Evolutionary conservation across 2,329 filamentous ascomycete species (phyloP).

Genomic region (Fusarium denticulatum): DNA sequence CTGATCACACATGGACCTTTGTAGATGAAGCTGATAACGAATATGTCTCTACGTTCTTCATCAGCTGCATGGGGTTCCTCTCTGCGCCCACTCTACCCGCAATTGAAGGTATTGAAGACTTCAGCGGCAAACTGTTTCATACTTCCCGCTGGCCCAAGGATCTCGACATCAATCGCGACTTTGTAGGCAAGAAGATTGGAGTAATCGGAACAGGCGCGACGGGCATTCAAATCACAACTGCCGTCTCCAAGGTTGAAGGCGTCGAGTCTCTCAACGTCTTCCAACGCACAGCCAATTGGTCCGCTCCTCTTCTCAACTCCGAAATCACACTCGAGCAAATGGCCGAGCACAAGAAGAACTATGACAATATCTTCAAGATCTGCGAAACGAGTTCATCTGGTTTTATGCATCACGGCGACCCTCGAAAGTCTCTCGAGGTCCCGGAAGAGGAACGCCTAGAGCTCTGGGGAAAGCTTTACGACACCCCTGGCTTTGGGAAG

Average conservation of each 20-base stretch:
- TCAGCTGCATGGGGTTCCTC: conserved; percentile 27
- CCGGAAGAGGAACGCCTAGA: conserved; percentile 2
- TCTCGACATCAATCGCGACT: background rate
- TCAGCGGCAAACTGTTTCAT: conserved; percentile 18
- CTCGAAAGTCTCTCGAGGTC: conserved; percentile 24
- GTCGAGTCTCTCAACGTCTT: conserved; percentile 49
- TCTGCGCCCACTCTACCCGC: conserved; percentile 25
- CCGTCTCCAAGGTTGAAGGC: conserved; percentile 33
- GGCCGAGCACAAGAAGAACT: conserved; percentile 16
- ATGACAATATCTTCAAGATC: conserved; percentile 19
- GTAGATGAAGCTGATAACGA: background rate
- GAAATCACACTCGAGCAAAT: conserved; percentile 25
- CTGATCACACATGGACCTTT: conserved; percentile 6
- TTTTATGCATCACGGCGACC: conserved; percentile 29
- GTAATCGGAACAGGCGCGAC: conserved; percentile 32
- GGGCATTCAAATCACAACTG: conserved; percentile 29
- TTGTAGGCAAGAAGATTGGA: conserved; percentile 21
- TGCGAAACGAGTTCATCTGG: conserved; percentile 15
- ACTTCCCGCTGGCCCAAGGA: conserved; percentile 32
- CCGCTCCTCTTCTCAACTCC: conserved; percentile 34
- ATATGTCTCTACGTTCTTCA: conserved; percentile 15
- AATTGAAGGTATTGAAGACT: conserved; percentile 18
- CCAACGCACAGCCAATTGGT: conserved; percentile 44
- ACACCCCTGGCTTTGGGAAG: conserved; percentile 20
- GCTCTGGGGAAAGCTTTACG: conserved; percentile 28